A percentile compares a stretch with the other conserved stretches of the same genome.
phyloP scores from a whole-genome alignment of 2,329 filamentous ascomycete species.

The Domatiomyces globalis region DNA sequence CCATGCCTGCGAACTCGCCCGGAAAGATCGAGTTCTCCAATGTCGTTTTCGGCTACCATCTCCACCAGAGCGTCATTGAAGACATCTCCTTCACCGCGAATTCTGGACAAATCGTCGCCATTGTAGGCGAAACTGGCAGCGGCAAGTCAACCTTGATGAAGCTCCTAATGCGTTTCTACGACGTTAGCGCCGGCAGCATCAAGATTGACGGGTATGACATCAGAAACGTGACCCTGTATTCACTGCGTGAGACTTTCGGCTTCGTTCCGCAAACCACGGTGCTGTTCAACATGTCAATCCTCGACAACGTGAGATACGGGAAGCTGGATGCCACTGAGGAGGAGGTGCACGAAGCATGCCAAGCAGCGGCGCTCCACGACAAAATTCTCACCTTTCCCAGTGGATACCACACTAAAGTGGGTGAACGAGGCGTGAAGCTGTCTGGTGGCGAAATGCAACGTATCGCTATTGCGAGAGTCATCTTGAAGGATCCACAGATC shows the following conservation, averaged over 20 bases:
- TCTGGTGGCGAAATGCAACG: slow-evolving; percentile 40
- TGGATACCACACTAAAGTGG: slow-evolving; percentile 34
- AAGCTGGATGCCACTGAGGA: slow-evolving; percentile 44
- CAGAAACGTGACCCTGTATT: slow-evolving; percentile 42
- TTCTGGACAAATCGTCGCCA: too few species aligned
- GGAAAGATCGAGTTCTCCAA: too few species aligned
- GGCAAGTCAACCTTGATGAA: too few species aligned
- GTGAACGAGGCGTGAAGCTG: slow-evolving; percentile 35
- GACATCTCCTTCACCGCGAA: too few species aligned
- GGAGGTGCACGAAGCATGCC: slow-evolving; percentile 47
- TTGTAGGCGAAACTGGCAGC: too few species aligned
- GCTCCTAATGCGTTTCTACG: too few species aligned
- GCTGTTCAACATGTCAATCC: slow-evolving; percentile 50
- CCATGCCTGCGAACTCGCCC: too few species aligned
- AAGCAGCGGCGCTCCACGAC: slow-evolving; percentile 48
- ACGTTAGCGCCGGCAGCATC: too few species aligned
- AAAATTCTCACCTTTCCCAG: slow-evolving; percentile 46
- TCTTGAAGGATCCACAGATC: slow-evolving; percentile 30
- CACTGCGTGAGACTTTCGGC: slow-evolving; percentile 45
- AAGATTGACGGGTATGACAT: slow-evolving; percentile 42
- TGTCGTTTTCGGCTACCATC: too few species aligned
- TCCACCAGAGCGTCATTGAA: too few species aligned
- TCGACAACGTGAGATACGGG: slow-evolving; percentile 52
- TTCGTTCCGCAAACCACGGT: slow-evolving; percentile 51
- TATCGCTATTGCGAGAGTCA: slow-evolving; percentile 33